Base-by-base conservation (phyloP, 345 rosid genomes). In the Excoecaria cochinchinensis region DNA sequence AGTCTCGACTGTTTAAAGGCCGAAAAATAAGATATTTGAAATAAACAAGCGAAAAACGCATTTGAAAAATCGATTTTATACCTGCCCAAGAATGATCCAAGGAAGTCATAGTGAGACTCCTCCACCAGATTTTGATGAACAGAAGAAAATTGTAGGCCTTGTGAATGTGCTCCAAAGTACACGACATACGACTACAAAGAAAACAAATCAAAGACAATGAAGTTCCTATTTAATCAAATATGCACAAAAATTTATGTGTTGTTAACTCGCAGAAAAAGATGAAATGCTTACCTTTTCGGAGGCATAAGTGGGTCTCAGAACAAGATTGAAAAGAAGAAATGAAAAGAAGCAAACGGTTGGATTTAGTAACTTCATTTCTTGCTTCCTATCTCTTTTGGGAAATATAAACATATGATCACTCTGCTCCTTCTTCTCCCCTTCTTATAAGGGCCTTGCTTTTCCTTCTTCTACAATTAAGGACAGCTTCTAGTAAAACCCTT, bases 271-370 rank as follows among this genome's bases (percentile, higher is more conserved):
- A 52, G 17, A 25, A 48, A 25, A 48, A 4, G 44, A 44, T 73
- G 12, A 70, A 82, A 66, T 72, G 80, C 79, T 80, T 31, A 84
- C 94, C 87, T 81, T 72, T 84, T 82, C 77, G 78, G 85, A 75
- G 63, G 90, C 90, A 73, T 71, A 67, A 57, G 81, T 75, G 74
- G 80, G 86, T 70, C 64, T 80, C 1, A 13, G 84, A 19, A 75
- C 21, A 12, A 73, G 25, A 56, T 71, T 74, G 13, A 72, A 67
- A 66, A 84, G 75, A 70, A 84, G 50, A 59, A 82, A 64, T 51
- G 79, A 69, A 16, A 80, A 56, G n/a, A 76, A 70, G 77, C 46
- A 76, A 66, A 56, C n/a, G 14, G 38, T 65, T 24, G 67, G 63
- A 69, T 19, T 78, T 53, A 76, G 74, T 60, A 44, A 63, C 73